Conservation (phyloP, 192 early-diverging fungal species). For the Lunasporangiospora selenospora region DNA sequence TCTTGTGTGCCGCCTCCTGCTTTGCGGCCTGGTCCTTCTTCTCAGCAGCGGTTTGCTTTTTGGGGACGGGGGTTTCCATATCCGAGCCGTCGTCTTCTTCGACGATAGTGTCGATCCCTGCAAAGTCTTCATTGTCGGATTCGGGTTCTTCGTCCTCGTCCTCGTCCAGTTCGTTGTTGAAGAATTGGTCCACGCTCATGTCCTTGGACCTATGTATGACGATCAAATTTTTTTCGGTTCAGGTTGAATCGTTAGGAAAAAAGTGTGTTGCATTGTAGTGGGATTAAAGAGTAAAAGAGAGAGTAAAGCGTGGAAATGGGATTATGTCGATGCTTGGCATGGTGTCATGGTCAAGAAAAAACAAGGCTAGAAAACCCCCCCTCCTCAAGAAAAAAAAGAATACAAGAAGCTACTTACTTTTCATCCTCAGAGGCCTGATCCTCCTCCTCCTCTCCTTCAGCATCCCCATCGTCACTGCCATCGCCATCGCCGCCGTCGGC, state of each 20-base stretch:
- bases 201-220: conserved; percentile 44
- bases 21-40: conserved; percentile 44
- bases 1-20: conserved; percentile 69
- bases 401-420: conserved; percentile 1
- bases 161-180: conserved; percentile 54
- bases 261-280: too few relatives aligned
- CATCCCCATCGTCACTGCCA: not conserved
- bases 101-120: conserved; percentile 63
- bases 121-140: conserved; percentile 60
- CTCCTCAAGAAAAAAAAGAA: not conserved
- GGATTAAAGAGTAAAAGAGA: too few relatives aligned
- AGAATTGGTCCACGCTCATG: conserved; percentile 60
- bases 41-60: conserved; percentile 30
- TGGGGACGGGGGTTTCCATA: conserved; percentile 21
- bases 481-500: conserved; percentile 4
- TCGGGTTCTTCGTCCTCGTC: conserved; percentile 57
- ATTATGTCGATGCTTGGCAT: too few relatives aligned
- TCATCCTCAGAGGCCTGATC: conserved; percentile 24
- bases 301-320: too few relatives aligned
- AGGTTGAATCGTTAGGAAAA: too few relatives aligned
- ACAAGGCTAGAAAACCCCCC: not conserved
- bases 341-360: not conserved
- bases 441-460: not conserved
- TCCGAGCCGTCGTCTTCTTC: conserved; percentile 54
- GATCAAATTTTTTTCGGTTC: too few relatives aligned